A percentile compares a stretch with the other conserved stretches of the same genome.
These are phyloP conservation scores for Pseudonitzschia multistriata DNA, from an alignment of 108 stramenopile genomes.

Conservation along the genomic window DNA sequence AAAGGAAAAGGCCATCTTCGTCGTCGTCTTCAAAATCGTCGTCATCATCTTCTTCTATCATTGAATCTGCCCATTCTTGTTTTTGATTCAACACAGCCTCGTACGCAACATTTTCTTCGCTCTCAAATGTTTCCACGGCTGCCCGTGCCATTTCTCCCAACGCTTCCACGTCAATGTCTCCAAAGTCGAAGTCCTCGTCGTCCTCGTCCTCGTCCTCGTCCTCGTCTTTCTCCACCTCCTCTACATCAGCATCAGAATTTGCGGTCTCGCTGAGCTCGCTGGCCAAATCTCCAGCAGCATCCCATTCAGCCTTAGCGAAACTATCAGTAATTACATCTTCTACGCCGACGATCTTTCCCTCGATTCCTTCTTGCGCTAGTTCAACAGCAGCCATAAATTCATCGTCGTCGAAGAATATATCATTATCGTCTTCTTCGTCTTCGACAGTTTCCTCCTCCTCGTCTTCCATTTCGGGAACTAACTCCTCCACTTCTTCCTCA, in stretches of 20 bases:
- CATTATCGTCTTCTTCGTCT: slow-evolving; percentile 18
- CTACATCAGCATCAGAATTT: not conserved
- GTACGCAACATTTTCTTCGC: not conserved
- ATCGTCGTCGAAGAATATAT: slow-evolving; percentile 30
- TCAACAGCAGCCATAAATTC: slow-evolving; percentile 43
- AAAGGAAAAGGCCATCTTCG: slow-evolving; percentile 4
- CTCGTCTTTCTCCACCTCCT: too few relatives aligned
- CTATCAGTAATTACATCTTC: slow-evolving; percentile 27
- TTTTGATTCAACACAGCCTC: slow-evolving; percentile 18
- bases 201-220: slow-evolving; percentile 15
- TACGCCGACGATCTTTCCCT: slow-evolving; percentile 36
- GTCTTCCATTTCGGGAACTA: slow-evolving; percentile 13
- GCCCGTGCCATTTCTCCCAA: slow-evolving; percentile 28
- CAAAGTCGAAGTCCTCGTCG: slow-evolving; percentile 15
- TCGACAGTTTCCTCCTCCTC: slow-evolving; percentile 22
- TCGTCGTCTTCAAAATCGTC: slow-evolving; percentile 9
- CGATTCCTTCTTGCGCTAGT: slow-evolving; percentile 37
- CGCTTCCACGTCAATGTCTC: slow-evolving; percentile 17
- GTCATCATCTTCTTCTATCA: slow-evolving; percentile 17
- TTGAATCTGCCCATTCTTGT: slow-evolving; percentile 3
- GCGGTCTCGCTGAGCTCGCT: slow-evolving; percentile 15
- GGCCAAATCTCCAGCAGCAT: slow-evolving; percentile 37
- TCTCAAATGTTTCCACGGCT: slow-evolving; percentile 30
- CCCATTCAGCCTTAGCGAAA: slow-evolving; percentile 36
- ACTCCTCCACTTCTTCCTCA: not conserved